Percentiles rank a stretch among this genome's conserved stretches.
Evolutionary conservation across 257 asterid genomes (phyloP).

Genomic region (Ligustrum vulgare): DNA sequence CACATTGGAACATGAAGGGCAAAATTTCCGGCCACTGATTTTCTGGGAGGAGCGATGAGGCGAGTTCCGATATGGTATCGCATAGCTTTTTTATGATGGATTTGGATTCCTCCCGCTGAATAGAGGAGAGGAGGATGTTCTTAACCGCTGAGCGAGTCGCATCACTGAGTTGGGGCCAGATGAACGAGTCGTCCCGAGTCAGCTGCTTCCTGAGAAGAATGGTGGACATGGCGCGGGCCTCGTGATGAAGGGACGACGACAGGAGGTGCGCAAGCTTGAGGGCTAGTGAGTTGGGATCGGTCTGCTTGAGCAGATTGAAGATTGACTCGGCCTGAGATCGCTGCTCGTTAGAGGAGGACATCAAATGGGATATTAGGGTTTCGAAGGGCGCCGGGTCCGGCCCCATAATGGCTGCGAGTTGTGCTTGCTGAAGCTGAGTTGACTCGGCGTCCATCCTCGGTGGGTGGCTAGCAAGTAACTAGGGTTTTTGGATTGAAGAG

Average conservation of each 20-base stretch:
- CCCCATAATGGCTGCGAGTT: constrained; percentile 71
- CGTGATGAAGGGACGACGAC: constrained; percentile 47
- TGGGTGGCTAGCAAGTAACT: constrained; percentile 29
- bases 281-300: constrained; percentile 76
- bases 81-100: constrained; percentile 70
- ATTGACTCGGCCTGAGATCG: constrained; percentile 89
- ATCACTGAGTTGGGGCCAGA: constrained; percentile 69
- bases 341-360: constrained; percentile 82
- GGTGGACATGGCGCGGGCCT: constrained; percentile 84
- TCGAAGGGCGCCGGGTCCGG: constrained; percentile 82
- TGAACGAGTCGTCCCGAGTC: constrained; percentile 70
- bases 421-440: constrained; percentile 77
- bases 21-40: constrained; percentile 85
- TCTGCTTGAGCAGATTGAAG: constrained; percentile 76
- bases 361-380: constrained; percentile 69
- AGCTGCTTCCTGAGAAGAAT: constrained; percentile 85
- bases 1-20: constrained; percentile 94
- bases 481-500: constrained; percentile 47
- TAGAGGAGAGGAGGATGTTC: constrained; percentile 47
- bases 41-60: constrained; percentile 77
- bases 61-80: constrained; percentile 85
- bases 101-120: constrained; percentile 71
- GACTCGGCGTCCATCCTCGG: constrained; percentile 69
- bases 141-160: constrained; percentile 64
- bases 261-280: constrained; percentile 71